These are phyloP conservation scores for Zygosaccharomyces sapae DNA, from an alignment of 1,139 yeast genomes.

Conservation along the genomic window DNA sequence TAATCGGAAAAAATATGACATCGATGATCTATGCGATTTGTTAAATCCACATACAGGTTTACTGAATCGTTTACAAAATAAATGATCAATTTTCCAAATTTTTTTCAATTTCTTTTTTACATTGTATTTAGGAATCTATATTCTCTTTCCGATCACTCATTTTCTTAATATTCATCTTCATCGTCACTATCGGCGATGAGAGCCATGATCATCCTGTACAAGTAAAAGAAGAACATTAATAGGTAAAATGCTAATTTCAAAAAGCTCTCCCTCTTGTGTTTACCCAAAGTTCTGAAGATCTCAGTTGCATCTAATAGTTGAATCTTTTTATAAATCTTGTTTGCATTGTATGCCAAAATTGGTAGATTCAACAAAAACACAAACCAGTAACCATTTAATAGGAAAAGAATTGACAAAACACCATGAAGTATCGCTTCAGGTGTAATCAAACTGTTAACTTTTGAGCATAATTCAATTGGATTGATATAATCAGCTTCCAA, in stretches of 20 bases:
- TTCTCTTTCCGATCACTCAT: background rate
- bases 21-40: constrained; percentile 14
- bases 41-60: constrained; percentile 25
- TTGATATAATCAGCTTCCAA: constrained; percentile 93
- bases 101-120: constrained; percentile 1
- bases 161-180: constrained; percentile 8
- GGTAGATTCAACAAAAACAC: constrained; percentile 84
- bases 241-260: constrained; percentile 87
- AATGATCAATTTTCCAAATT: constrained; percentile 5
- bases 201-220: constrained; percentile 95
- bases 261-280: constrained; percentile 89
- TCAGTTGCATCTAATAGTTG: constrained; percentile 96
- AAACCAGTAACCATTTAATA: constrained; percentile 91
- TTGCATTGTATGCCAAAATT: constrained; percentile 73
- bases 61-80: constrained; percentile 15
- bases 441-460: constrained; percentile 79
- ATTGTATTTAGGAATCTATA: constrained; percentile 6
- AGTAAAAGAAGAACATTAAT: constrained; percentile 88
- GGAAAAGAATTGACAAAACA: constrained; percentile 61
- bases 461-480: constrained; percentile 93
- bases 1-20: constrained; percentile 1
- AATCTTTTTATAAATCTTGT: constrained; percentile 68
- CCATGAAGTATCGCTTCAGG: constrained; percentile 92
- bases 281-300: constrained; percentile 88
- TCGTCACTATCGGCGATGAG: constrained; percentile 57